phyloP scores from a whole-genome alignment of 352 stramenopile species.

The Pythium volutum region DNA sequence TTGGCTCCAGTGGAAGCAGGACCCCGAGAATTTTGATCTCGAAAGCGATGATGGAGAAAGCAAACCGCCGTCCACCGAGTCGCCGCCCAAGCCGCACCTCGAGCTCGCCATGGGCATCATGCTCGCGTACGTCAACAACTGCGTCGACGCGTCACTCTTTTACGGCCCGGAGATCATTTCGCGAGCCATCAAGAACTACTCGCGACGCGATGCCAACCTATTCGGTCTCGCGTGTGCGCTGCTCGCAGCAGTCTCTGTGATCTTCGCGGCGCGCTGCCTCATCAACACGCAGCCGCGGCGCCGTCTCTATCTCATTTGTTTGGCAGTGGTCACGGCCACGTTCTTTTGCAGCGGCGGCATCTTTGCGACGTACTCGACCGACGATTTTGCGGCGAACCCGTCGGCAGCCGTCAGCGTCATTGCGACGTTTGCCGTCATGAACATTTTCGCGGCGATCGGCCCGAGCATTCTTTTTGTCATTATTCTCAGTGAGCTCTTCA shows the following conservation, averaged over 20 bases:
- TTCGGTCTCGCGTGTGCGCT: conserved; percentile 72
- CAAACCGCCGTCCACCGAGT: conserved; percentile 4
- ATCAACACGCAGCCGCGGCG: conserved; percentile 65
- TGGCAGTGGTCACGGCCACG: conserved; percentile 62
- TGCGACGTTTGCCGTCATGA: conserved; percentile 64
- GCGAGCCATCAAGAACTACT: conserved; percentile 57
- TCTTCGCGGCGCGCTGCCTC: conserved; percentile 64
- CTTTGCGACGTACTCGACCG: conserved; percentile 64
- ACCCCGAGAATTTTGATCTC: conserved; percentile 44
- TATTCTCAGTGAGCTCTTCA: conserved; percentile 83
- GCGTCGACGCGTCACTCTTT: conserved; percentile 84
- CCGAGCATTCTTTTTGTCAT: conserved; percentile 82
- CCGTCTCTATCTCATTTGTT: conserved; percentile 68
- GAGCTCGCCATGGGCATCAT: conserved; percentile 75
- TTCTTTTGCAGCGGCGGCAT: conserved; percentile 66
- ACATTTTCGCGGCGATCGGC: conserved; percentile 69
- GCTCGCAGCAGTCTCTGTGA: conserved; percentile 62
- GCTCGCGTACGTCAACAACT: conserved; percentile 87
- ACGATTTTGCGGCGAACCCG: conserved; percentile 50
- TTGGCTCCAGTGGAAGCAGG: conserved; percentile 72
- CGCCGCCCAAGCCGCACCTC: conserved; percentile 34
- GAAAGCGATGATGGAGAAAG: conserved; percentile 27
- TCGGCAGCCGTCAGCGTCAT: conserved; percentile 54
- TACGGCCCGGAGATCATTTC: conserved; percentile 84
- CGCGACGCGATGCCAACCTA: conserved; percentile 64